Evolutionary conservation across 1,284 basidiomycete species (phyloP).

Genomic region (Heliocybe sulcata): DNA sequence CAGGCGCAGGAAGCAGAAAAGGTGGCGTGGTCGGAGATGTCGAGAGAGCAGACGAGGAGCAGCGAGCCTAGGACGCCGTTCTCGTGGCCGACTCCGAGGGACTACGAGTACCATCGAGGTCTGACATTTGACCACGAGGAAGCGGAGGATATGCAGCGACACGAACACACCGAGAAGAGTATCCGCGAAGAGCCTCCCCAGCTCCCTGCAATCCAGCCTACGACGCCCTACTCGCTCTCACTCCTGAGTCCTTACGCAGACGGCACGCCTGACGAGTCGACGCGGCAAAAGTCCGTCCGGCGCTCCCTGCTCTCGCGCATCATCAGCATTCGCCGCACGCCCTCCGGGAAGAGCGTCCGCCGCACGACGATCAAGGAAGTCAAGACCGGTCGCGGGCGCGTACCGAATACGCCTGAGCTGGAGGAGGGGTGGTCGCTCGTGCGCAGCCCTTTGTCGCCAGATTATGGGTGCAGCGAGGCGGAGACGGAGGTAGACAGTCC

Average conservation of each 20-base stretch:
- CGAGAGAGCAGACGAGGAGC: neutral
- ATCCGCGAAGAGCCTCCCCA: neutral
- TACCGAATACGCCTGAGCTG: neutral
- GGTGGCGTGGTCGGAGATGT: neutral
- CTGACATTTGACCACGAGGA: neutral
- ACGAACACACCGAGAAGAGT: neutral
- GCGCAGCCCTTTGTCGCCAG: neutral
- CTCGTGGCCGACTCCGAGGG: neutral
- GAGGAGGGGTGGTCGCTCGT: neutral
- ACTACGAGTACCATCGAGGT: neutral
- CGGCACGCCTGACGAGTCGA: slow-evolving; percentile 13
- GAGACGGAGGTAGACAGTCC: neutral
- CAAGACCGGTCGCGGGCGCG: slow-evolving; percentile 1
- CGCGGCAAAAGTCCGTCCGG: slow-evolving; percentile 23
- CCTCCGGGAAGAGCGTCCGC: slow-evolving; percentile 3
- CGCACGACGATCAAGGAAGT: slow-evolving; percentile 6
- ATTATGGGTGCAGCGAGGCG: no score
- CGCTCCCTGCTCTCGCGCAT: slow-evolving; percentile 24
- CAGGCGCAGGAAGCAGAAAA: neutral
- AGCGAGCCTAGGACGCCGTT: neutral
- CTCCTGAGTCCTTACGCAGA: slow-evolving; percentile 14
- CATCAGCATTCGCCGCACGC: slow-evolving; percentile 10
- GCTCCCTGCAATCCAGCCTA: slow-evolving; percentile 5
- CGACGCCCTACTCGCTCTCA: slow-evolving; percentile 11
- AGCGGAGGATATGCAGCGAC: neutral